phyloP scores from a whole-genome alignment of 2,329 filamentous ascomycete genomes.

The Sphaerulina musiva region DNA sequence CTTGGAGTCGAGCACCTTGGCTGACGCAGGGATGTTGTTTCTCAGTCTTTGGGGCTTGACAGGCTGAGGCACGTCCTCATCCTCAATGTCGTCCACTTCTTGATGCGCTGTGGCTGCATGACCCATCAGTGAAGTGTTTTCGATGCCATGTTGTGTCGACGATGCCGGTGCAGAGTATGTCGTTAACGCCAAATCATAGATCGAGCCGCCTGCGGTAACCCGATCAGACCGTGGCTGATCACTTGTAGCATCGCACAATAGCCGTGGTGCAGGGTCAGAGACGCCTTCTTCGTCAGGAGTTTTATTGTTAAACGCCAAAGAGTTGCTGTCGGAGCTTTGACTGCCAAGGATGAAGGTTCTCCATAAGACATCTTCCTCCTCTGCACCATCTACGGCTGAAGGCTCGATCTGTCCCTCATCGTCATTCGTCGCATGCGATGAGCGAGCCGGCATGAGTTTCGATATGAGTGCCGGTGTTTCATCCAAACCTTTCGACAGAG shows the following conservation, averaged over 20 bases:
- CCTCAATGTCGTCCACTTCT: constrained; percentile 8
- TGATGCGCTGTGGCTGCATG: constrained; percentile 11
- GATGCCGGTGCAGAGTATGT: not conserved
- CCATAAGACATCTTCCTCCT: not conserved
- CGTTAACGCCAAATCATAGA: not conserved
- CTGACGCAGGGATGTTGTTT: not conserved
- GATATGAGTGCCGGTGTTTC: not conserved
- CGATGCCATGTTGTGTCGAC: not conserved
- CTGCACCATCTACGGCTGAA: not conserved
- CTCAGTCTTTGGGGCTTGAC: not conserved
- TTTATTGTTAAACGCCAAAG: not conserved
- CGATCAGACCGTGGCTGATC: constrained; percentile 9
- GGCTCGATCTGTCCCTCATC: not conserved
- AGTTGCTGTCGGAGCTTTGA: not conserved
- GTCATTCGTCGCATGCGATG: not conserved
- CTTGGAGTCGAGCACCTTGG: not conserved
- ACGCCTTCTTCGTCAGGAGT: not conserved
- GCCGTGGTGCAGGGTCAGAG: not conserved
- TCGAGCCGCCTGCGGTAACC: constrained; percentile 12
- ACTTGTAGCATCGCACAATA: not conserved
- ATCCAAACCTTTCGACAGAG: not conserved
- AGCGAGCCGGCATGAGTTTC: no score
- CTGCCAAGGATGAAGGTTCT: not conserved
- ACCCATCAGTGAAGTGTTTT: constrained; percentile 13
- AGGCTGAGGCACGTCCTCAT: not conserved